Base-by-base conservation (phyloP, 2,329 filamentous ascomycete species). In the Cladosporium sp. region DNA sequence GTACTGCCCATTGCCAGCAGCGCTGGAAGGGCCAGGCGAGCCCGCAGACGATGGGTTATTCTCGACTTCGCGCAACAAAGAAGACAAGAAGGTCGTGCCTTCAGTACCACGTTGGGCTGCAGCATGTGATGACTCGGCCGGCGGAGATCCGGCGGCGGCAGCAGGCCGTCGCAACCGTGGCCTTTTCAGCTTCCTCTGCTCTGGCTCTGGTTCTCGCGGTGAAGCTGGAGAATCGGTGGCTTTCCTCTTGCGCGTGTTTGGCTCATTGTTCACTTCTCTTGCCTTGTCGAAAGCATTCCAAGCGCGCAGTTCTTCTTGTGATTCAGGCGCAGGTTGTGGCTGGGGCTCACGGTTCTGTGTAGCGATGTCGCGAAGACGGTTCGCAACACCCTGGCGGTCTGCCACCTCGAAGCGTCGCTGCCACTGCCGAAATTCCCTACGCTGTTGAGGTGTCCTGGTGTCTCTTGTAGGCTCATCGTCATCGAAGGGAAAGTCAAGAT, bases 251-350 rank as follows among this genome's bases (percentile, higher is more conserved):
- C 87, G 83, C 18, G 57, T 28, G 55, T 54, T 59, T 38, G 13
- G 54, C 43, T 77, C 70, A 56, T 74, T 77, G 58, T 86, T 79
- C 14, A 81, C 78, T 56, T 91, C 85, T 58, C 89, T 81, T 41
- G 88, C 90, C 67, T 85, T 87, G 61, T 96, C 91, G 57, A 97
- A 85, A 16, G 87, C 89, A 57, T 90, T 89, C 93, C 92, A 96
- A 3, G 92, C 89, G 54, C 84, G 79, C 50, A 86, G 78, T 68
- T 95, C 90, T 61, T 95, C 90, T 40, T 84, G 74, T 7, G 86
- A 87, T 68, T 95, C 87, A 35, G 82, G 81, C 40, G 83, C 79
- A 33, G 80, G 79, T 72, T 63, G 60, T 61, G 60, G 67, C 63
- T 54, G 62, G 61, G 50, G 73, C 68, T 49, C 73, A 54, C 82